Conservation (phyloP, 495 filamentous ascomycete genomes). For the Jackrogersella minutella region DNA sequence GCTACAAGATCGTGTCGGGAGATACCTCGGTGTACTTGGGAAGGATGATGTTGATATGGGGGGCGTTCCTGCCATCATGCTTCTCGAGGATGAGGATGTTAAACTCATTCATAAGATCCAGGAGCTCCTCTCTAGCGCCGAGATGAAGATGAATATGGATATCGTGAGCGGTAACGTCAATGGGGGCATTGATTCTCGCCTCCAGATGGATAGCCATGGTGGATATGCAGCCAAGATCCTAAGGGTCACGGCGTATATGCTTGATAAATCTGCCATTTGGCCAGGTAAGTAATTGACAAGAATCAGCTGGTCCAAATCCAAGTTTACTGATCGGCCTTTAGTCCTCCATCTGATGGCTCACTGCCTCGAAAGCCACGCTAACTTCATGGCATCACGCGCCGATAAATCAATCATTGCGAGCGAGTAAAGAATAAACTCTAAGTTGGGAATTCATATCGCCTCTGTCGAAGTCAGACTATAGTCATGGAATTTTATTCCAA, state of each 20-base stretch:
- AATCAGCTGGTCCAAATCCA: not conserved
- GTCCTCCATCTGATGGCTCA: constrained; percentile 89
- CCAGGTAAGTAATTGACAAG: constrained; percentile 68
- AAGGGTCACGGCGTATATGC: constrained; percentile 84
- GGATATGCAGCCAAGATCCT: constrained; percentile 89
- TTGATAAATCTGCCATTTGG: constrained; percentile 91
- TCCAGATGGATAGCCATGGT: constrained; percentile 67
- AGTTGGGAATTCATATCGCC: not conserved
- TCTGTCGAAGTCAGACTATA: constrained; percentile 18
- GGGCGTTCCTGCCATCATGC: constrained; percentile 83
- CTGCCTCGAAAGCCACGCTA: constrained; percentile 84
- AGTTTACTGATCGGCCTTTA: constrained; percentile 41
- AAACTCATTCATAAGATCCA: constrained; percentile 87
- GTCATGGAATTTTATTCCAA: not conserved
- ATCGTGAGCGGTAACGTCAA: constrained; percentile 52
- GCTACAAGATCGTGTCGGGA: constrained; percentile 91
- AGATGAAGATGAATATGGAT: constrained; percentile 77
- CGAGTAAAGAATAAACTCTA: constrained; percentile 27
- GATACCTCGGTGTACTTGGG: constrained; percentile 86
- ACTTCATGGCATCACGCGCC: constrained; percentile 74
- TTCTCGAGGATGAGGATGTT: constrained; percentile 90
- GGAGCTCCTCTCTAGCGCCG: constrained; percentile 78
- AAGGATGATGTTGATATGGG: constrained; percentile 78
- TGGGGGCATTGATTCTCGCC: constrained; percentile 56
- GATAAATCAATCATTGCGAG: constrained; percentile 65